Evolutionary conservation across 2,329 filamentous ascomycete species (phyloP).

Genomic region (Ophiocordyceps australis): DNA sequence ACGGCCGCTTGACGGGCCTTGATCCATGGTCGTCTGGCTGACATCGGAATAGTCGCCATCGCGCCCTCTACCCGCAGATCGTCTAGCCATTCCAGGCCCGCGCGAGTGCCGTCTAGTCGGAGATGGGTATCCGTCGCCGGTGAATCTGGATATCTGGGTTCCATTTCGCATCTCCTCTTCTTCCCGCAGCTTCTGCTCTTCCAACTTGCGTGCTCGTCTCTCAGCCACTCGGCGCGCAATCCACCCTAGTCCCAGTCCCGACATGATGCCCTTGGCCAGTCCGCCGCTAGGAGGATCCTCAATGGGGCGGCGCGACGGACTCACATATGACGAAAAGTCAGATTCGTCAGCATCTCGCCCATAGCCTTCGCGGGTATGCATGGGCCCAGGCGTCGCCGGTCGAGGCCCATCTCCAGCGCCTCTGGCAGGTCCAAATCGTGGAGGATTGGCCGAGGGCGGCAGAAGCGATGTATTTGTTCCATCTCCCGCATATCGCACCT

Average conservation of each 20-base stretch:
- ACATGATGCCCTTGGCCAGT: slow-evolving; percentile 37
- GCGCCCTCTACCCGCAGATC: no score
- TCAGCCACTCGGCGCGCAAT: slow-evolving; percentile 47
- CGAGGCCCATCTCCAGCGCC: slow-evolving; percentile 22
- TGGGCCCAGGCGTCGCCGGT: slow-evolving; percentile 27
- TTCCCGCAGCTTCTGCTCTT: slow-evolving; percentile 25
- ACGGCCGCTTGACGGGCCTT: no score
- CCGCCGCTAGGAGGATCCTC: slow-evolving; percentile 26
- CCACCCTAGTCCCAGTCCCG: slow-evolving; percentile 49
- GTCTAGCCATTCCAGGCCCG: no score
- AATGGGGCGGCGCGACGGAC: slow-evolving; percentile 38
- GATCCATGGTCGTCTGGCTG: no score
- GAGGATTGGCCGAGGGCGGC: slow-evolving; percentile 25
- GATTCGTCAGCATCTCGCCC: slow-evolving; percentile 30
- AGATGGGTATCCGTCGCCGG: slow-evolving; percentile 45
- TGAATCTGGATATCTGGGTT: slow-evolving; percentile 44
- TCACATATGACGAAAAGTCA: slow-evolving; percentile 42
- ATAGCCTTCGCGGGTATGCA: slow-evolving; percentile 23
- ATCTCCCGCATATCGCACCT: slow-evolving; percentile 4
- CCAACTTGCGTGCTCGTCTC: slow-evolving; percentile 25
- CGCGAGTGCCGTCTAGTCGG: slow-evolving; percentile 20
- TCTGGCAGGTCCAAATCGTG: slow-evolving; percentile 23
- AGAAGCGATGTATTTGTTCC: slow-evolving; percentile 21
- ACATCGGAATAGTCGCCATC: no score
- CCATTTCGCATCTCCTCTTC: slow-evolving; percentile 41